Evolutionary conservation across 2,329 filamentous ascomycete genomes (phyloP).

Genomic region (Pseudocercospora eumusae): DNA sequence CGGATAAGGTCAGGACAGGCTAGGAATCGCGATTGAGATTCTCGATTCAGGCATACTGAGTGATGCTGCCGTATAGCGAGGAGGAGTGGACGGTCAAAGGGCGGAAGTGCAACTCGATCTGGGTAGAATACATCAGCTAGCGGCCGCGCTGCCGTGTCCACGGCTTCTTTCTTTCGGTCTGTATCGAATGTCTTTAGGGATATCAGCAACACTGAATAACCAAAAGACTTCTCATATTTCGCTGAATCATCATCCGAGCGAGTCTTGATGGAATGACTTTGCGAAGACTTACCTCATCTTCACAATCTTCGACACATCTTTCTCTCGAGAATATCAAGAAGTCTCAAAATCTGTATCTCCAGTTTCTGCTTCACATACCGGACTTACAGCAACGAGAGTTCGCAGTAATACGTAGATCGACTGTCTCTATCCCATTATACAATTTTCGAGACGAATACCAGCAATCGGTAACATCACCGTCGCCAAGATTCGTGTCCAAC

Average conservation of each 20-base stretch:
- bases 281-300: too few relatives aligned
- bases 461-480: not conserved
- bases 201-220: not conserved
- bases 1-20: too few relatives aligned
- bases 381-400: not conserved
- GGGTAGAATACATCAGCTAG: not conserved
- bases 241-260: not conserved
- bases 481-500: not conserved
- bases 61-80: too few relatives aligned
- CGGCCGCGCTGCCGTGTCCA: not conserved
- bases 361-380: not conserved
- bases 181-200: not conserved
- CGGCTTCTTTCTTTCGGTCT: not conserved
- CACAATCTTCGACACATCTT: too few relatives aligned
- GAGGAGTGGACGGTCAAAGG: too few relatives aligned
- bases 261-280: too few relatives aligned
- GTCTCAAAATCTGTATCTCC: not conserved
- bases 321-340: not conserved
- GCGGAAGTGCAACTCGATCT: not conserved
- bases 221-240: not conserved
- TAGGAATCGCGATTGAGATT: too few relatives aligned
- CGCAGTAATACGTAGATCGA: not conserved
- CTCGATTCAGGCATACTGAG: too few relatives aligned
- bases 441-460: not conserved
- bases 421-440: not conserved